Base-by-base conservation (phyloP, 306 rosid species). In the Vicia villosa region DNA sequence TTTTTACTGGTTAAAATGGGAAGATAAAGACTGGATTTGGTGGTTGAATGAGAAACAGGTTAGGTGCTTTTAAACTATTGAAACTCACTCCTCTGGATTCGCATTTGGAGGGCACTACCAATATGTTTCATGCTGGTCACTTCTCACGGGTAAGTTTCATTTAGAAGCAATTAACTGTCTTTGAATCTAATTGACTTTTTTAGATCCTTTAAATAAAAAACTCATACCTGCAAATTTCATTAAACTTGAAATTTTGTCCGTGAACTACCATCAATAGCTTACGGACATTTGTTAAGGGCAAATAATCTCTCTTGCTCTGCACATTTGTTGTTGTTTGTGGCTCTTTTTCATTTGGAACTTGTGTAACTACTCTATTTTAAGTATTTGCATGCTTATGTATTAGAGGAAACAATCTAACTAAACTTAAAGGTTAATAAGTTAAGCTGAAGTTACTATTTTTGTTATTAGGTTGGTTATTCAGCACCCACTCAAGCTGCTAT, bases 61-160 rank as follows among this genome's bases (percentile, higher is more conserved):
- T 89, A 55, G 83, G 88, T 13, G 96, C 96, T 75, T 96, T 96
- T 0, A 90, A 96, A 76, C 55, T 92, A 81, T 77, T 92, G 87
- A 92, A 92, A 86, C 79, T 92, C 66, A 88, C 88, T 57, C 96
- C 93, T 73, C 79, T 92, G 65, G 96, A 92, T 82, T 92, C 98
- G 4, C 93, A 92, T 85, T 86, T 86, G 86, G 96, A 96, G 67
- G 96, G 96, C 45, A 4, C 83, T 10, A 82, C 47, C 80, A 92
- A 92, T 46, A 89, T 64, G 74, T 89, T 92, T 57, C 98, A 86
- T 47, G 92, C 95, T 40, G 98, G 96, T 56, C 98, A 92, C 66
- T 89, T 92, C 78, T 92, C 98, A 46, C 89, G 96, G 98, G 98
- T 92, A 88, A 78, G 40, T 64, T 38, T 24, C 5, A 63, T 30